phyloP scores from a whole-genome alignment of 2,329 filamentous ascomycete species.

The Aspergillus terreus region DNA sequence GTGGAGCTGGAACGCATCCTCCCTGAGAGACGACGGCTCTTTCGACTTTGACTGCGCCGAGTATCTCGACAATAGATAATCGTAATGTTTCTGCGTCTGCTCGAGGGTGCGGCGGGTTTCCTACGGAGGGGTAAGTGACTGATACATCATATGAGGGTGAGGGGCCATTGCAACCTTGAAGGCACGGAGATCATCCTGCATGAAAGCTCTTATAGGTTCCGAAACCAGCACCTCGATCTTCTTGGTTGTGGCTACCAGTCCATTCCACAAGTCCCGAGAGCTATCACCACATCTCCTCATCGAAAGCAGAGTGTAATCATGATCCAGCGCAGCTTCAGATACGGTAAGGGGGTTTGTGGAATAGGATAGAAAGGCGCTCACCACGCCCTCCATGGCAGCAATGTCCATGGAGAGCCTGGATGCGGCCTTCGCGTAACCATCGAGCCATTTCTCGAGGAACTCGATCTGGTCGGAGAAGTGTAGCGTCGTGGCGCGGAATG shows the following conservation, averaged over 20 bases:
- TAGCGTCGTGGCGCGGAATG: constrained; percentile 79
- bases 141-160: constrained; percentile 3
- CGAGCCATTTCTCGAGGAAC: constrained; percentile 87
- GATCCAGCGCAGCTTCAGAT: constrained; percentile 82
- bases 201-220: constrained; percentile 77
- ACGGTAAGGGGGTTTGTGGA: constrained; percentile 69
- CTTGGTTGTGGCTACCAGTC: constrained; percentile 68
- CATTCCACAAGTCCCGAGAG: constrained; percentile 81
- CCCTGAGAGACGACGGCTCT: constrained; percentile 82
- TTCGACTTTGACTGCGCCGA: constrained; percentile 85
- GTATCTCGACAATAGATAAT: constrained; percentile 76
- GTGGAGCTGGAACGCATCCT: constrained; percentile 94
- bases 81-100: constrained; percentile 76
- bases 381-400: constrained; percentile 70
- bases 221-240: constrained; percentile 72
- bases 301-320: constrained; percentile 88
- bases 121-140: constrained; percentile 23
- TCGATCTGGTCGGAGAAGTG: constrained; percentile 94
- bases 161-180: constrained; percentile 60
- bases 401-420: constrained; percentile 63
- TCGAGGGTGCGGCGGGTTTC: constrained; percentile 76
- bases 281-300: constrained; percentile 82
- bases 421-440: constrained; percentile 62
- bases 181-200: constrained; percentile 71
- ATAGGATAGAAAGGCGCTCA: constrained; percentile 72